Evolutionary conservation across 2,329 filamentous ascomycete species (phyloP).

Genomic region (Blastomyces gilchristii): DNA sequence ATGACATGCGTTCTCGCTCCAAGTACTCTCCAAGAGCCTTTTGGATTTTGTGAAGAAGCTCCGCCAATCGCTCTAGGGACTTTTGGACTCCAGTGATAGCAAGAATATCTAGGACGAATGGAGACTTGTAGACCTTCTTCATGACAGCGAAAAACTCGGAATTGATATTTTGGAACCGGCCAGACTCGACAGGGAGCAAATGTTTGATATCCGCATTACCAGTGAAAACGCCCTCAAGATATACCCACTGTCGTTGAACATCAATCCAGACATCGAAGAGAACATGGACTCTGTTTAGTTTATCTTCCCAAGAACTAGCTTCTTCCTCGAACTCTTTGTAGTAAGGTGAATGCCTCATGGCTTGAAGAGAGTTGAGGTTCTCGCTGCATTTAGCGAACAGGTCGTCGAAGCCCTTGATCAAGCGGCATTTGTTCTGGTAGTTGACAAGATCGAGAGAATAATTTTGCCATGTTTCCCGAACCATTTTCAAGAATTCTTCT

Average conservation of each 20-base stretch:
- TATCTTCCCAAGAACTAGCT: conserved; percentile 93
- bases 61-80: conserved; percentile 88
- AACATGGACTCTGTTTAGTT: conserved; percentile 91
- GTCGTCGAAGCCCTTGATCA: conserved; percentile 97
- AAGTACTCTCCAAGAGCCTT: conserved; percentile 98
- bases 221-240: conserved; percentile 96
- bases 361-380: conserved; percentile 91
- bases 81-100: conserved; percentile 94
- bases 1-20: conserved; percentile 92
- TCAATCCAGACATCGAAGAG: conserved; percentile 99
- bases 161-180: conserved; percentile 97
- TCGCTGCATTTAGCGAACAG: conserved; percentile 98
- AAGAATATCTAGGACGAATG: conserved; percentile 89
- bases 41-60: conserved; percentile 96
- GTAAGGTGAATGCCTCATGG: conserved; percentile 97
- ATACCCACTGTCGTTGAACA: conserved; percentile 99
- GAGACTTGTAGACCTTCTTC: conserved; percentile 97
- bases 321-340: conserved; percentile 99
- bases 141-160: conserved; percentile 98
- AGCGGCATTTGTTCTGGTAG: conserved; percentile 95
- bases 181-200: conserved; percentile 88
- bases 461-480: conserved; percentile 92
- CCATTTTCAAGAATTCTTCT: conserved; percentile 93
- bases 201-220: conserved; percentile 99
- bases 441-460: conserved; percentile 90